phyloP scores from a whole-genome alignment of 1,284 basidiomycete genomes.

The Puccinia horiana region DNA sequence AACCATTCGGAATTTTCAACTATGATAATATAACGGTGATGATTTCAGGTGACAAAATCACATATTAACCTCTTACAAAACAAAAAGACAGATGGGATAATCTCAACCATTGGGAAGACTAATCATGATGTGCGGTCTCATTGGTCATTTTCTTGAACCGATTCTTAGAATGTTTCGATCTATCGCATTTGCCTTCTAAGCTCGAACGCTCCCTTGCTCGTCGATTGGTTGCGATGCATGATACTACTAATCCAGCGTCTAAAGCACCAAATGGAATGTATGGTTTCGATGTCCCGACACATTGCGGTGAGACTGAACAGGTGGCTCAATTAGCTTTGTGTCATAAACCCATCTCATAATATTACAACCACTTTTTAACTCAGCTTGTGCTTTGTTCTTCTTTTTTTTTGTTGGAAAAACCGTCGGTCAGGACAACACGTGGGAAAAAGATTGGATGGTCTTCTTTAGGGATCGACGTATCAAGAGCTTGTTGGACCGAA shows the following conservation, averaged over 20 bases:
- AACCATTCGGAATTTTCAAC: background rate
- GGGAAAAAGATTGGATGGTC: conserved; percentile 62
- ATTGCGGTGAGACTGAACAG: conserved; percentile 75
- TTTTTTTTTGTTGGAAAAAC: background rate
- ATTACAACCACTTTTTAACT: conserved; percentile 3
- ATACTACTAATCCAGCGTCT: background rate
- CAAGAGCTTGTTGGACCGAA: conserved; percentile 64
- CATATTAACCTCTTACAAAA: background rate
- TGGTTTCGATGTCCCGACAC: conserved; percentile 76
- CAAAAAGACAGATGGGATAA: background rate
- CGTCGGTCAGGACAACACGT: conserved; percentile 24
- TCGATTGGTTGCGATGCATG: conserved; percentile 26
- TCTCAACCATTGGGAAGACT: background rate
- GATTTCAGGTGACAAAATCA: conserved; percentile 13
- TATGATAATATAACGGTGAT: conserved; percentile 24
- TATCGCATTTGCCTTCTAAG: background rate
- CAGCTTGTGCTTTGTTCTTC: background rate
- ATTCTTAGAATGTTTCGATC: conserved; percentile 31
- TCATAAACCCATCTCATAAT: background rate
- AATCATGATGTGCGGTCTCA: background rate
- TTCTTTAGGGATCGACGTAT: conserved; percentile 68
- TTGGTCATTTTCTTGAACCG: background rate
- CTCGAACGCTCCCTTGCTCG: conserved; percentile 14
- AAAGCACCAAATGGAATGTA: conserved; percentile 61
- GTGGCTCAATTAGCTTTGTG: conserved; percentile 50